A percentile compares a stretch with the other conserved stretches of the same genome.
These are phyloP conservation scores for Sordariomycetes sp. DNA, from an alignment of 2,329 filamentous ascomycete genomes.

Conservation along the genomic window DNA sequence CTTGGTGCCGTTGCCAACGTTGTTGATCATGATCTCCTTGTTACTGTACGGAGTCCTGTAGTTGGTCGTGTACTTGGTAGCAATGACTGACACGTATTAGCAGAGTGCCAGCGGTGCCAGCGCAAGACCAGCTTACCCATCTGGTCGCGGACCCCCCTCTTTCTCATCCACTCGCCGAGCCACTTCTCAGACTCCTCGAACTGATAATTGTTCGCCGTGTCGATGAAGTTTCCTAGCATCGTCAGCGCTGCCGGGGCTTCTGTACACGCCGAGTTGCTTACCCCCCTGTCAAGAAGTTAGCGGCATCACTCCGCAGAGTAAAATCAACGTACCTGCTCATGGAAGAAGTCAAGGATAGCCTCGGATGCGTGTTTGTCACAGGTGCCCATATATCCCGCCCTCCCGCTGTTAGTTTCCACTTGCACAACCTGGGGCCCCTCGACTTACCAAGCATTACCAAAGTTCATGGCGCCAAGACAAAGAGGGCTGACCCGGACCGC, in stretches of 20 bases:
- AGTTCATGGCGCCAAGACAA: conserved; percentile 52
- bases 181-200: conserved; percentile 47
- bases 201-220: conserved; percentile 59
- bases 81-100: conserved; percentile 34
- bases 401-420: conserved; percentile 11
- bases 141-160: conserved; percentile 49
- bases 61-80: conserved; percentile 55
- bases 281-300: not conserved
- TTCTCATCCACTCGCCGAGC: conserved; percentile 60
- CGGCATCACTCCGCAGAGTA: not conserved
- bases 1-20: conserved; percentile 47
- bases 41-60: conserved; percentile 28
- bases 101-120: not conserved
- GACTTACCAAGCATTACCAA: conserved; percentile 39
- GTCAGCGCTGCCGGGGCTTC: not conserved
- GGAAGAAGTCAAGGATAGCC: conserved; percentile 53
- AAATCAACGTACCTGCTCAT: conserved; percentile 29
- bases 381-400: conserved; percentile 45
- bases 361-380: conserved; percentile 51
- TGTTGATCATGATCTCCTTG: conserved; percentile 34
- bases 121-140: conserved; percentile 26
- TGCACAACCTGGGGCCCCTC: not conserved
- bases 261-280: not conserved
- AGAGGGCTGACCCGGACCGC: conserved; percentile 54
- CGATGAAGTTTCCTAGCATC: conserved; percentile 54